Percentiles rank a stretch among this genome's conserved stretches.
phyloP scores from a whole-genome alignment of 768 basidiomycete species.

The Nidularia pulvinata region DNA sequence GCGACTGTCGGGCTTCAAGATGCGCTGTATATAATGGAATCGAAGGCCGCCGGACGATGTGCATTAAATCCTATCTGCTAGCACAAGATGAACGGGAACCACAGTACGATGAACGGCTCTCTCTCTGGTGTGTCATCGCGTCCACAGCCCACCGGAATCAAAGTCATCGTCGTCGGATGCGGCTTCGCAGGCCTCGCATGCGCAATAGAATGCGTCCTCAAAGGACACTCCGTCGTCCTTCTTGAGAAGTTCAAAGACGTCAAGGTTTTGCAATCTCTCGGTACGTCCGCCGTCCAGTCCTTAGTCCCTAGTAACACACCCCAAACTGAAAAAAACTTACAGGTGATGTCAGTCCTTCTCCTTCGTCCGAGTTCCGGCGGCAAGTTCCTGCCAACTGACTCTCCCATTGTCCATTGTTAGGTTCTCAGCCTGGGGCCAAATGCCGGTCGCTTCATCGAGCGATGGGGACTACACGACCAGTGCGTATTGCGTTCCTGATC shows the following conservation, averaged over 20 bases:
- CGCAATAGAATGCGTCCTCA: constrained; percentile 1
- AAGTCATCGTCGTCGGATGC: not conserved
- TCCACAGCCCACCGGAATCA: constrained; percentile 1
- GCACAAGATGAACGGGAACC: too few species aligned
- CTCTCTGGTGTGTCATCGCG: too few species aligned
- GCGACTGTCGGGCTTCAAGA: too few species aligned
- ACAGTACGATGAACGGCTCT: too few species aligned
- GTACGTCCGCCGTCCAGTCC: not conserved
- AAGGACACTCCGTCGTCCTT: constrained; percentile 1
- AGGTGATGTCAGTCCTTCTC: not conserved
- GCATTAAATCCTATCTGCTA: too few species aligned
- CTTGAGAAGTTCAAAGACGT: not conserved
- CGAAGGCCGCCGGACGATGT: too few species aligned
- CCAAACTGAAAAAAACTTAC: not conserved
- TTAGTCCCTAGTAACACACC: too few species aligned
- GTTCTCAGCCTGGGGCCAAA: not conserved
- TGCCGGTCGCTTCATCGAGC: constrained; percentile 1
- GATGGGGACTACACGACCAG: constrained; percentile 2
- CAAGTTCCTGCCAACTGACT: too few species aligned
- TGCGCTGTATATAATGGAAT: too few species aligned
- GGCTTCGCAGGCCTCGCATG: constrained; percentile 2
- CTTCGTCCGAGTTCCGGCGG: not conserved
- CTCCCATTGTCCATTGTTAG: not conserved
- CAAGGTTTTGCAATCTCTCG: not conserved
- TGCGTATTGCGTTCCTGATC: not conserved